Conservation (phyloP, 306 rosid species). For the Trifolium fragiferum region DNA sequence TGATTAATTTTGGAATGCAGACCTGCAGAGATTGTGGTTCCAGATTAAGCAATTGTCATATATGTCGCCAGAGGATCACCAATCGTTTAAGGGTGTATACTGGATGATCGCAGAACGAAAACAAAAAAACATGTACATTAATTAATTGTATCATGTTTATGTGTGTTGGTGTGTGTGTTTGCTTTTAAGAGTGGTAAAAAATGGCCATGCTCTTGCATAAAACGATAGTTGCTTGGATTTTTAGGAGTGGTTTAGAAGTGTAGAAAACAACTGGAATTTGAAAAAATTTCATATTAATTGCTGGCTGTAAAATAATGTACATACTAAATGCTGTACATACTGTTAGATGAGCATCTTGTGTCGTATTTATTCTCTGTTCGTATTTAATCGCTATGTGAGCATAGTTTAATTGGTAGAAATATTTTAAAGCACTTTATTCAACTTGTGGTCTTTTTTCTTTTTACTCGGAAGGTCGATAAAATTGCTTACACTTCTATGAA, state of each 20-base stretch:
- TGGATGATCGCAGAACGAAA: constrained; percentile 49
- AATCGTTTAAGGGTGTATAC: constrained; percentile 72
- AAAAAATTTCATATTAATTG: not conserved
- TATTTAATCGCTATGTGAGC: too few relatives aligned
- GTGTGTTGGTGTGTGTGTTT: not conserved
- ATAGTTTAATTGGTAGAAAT: too few relatives aligned
- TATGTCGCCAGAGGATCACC: constrained; percentile 76
- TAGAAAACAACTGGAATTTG: constrained; percentile 3
- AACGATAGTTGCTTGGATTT: constrained; percentile 14
- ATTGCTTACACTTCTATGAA: too few relatives aligned
- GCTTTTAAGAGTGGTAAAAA: constrained; percentile 20
- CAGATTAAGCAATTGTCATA: constrained; percentile 65
- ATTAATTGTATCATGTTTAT: not conserved
- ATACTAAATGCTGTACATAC: not conserved
- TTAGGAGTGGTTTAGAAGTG: constrained; percentile 20
- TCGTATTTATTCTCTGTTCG: too few relatives aligned
- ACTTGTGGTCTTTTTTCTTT: too few relatives aligned
- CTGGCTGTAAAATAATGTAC: not conserved
- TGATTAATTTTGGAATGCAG: constrained; percentile 47
- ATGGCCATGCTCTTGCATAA: constrained; percentile 17
- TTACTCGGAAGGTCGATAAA: too few relatives aligned
- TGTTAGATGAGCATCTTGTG: not conserved
- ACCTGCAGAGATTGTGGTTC: constrained; percentile 82
- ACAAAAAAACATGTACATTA: constrained; percentile 12
- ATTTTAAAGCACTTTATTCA: too few relatives aligned